phyloP scores from a whole-genome alignment of 306 rosid species.

The Cicer bijugum region DNA sequence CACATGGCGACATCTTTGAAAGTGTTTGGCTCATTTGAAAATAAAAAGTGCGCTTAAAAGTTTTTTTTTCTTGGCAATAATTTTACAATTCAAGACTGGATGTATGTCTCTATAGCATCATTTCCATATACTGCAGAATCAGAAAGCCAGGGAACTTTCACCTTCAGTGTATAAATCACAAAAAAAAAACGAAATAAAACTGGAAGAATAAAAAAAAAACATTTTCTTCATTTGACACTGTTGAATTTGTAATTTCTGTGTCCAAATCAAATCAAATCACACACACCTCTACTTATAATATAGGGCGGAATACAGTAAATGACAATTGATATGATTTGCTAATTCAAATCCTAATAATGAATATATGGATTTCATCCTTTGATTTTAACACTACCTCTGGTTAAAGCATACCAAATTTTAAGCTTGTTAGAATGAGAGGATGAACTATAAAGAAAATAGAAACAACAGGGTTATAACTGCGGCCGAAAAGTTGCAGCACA shows the following conservation, averaged over 20 bases:
- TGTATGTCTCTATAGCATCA: background rate
- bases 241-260: background rate
- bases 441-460: too few species aligned
- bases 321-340: background rate
- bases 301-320: background rate
- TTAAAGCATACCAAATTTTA: too few species aligned
- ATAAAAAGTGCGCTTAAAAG: background rate
- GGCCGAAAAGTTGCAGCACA: too few species aligned
- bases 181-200: background rate
- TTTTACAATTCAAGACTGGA: background rate
- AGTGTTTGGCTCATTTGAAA: background rate
- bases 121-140: background rate
- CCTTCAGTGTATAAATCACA: constrained; percentile 23
- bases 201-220: background rate
- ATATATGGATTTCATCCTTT: too few species aligned
- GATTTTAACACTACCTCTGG: too few species aligned
- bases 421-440: too few species aligned
- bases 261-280: background rate
- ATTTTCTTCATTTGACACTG: constrained; percentile 18
- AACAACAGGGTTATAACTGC: too few species aligned
- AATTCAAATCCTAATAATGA: background rate
- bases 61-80: constrained; percentile 4
- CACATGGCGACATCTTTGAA: background rate
- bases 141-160: background rate
- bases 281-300: background rate